These are phyloP conservation scores for Nicotiana noctiflora DNA, from an alignment of 257 asterid genomes.

Conservation along the genomic window DNA sequence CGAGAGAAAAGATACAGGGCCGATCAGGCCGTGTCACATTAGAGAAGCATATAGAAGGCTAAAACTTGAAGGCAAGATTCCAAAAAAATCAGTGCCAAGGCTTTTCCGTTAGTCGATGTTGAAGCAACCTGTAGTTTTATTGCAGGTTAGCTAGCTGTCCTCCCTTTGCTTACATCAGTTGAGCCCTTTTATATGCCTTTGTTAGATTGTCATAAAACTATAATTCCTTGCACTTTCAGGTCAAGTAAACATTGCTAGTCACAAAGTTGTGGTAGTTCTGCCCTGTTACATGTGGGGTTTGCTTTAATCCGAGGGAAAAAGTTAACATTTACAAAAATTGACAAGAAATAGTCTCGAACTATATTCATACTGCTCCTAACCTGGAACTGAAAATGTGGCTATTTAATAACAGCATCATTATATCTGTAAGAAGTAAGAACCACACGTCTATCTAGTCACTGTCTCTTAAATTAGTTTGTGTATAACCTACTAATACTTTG, in stretches of 20 bases:
- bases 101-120: constrained; percentile 50
- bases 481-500: not conserved
- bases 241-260: not conserved
- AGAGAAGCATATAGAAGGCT: constrained; percentile 89
- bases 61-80: constrained; percentile 85
- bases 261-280: not conserved
- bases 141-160: not conserved
- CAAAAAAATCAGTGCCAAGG: constrained; percentile 76
- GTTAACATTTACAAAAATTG: not conserved
- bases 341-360: no score
- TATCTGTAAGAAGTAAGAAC: not conserved
- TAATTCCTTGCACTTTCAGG: not conserved
- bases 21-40: constrained; percentile 93
- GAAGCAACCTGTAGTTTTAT: not conserved
- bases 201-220: not conserved
- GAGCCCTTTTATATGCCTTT: not conserved
- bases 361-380: not conserved
- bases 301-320: not conserved
- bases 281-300: not conserved
- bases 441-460: not conserved
- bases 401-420: not conserved
- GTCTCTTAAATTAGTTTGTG: not conserved
- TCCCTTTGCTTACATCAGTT: not conserved
- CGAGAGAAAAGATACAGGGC: constrained; percentile 75
- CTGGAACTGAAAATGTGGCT: not conserved